Evolutionary conservation across 768 basidiomycete species (phyloP), one percentile per base, ranked within the genome.

Genomic region (Hericium rajendrae): DNA sequence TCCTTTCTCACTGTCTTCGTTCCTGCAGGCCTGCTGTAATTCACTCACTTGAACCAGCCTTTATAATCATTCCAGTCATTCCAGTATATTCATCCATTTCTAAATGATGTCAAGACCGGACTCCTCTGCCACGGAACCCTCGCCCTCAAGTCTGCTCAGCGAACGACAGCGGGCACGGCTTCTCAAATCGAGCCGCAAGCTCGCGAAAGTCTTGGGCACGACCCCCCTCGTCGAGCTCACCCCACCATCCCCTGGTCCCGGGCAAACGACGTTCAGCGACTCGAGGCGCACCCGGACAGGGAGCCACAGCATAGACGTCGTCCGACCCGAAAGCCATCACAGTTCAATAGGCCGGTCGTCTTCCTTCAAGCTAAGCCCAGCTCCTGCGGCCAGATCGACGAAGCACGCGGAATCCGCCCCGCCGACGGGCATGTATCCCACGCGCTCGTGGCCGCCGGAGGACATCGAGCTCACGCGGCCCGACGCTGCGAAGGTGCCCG

Each of bases 111-210:
- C 32, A 32, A 32, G 32, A 32, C 32, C 32, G 9, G 32, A 32
- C 32, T 32, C 32, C 5, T 1, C 32, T 8, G 32, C 8, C 32
- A 10, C 9, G 32, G 32, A 32, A 6, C 32, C 32, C 1, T 32
- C 32, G 3, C 32, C 32, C 1, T 32, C 32, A 2, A 32, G 32
- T 32, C 32, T 32, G 32, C 32, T 32, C 32, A 32, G 32, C 9
- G 32, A 32, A 32, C 32, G 32, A 12, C 61, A 61, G 57, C 62
- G 62, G 1, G 51, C 55, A 41, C 62, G 62, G 18, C 43, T 57
- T 16, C 56, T 63, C 38, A 57, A 60, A 22, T 63, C 60, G 6
- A 55, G 60, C 9, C 60, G 62, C 49, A 63, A 63, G 32, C 52
- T 63, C 10, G 60, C 57, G 22, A 51, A 57, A 12, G 57, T 61